These are phyloP conservation scores for Lachancea dasiensis DNA, from an alignment of 805 yeast species.

Conservation along the genomic window DNA sequence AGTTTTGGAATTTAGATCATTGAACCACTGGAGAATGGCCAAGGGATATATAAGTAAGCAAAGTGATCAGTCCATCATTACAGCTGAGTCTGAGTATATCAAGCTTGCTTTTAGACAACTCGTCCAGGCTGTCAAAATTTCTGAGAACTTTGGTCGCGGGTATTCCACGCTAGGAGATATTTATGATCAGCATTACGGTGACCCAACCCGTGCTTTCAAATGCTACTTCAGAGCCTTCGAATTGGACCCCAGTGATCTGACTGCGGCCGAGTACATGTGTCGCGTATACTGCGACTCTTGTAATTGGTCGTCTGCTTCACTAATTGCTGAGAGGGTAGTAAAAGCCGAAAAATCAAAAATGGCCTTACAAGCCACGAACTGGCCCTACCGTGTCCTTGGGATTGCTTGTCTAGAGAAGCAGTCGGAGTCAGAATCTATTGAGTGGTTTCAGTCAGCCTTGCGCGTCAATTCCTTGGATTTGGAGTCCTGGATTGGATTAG, in stretches of 20 bases:
- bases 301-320: conserved; percentile 84
- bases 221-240: conserved; percentile 90
- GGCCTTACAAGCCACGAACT: conserved; percentile 43
- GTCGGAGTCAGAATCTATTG: conserved; percentile 73
- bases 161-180: conserved; percentile 75
- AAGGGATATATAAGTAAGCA: conserved; percentile 44
- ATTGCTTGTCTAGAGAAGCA: conserved; percentile 65
- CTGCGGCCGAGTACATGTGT: conserved; percentile 69
- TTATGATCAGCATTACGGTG: conserved; percentile 55
- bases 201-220: conserved; percentile 65
- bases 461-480: conserved; percentile 60
- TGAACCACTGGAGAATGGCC: conserved; percentile 68
- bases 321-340: conserved; percentile 60
- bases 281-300: conserved; percentile 55
- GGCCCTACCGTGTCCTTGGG: conserved; percentile 92
- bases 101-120: conserved; percentile 52
- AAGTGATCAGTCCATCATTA: conserved; percentile 18
- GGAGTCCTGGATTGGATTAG: conserved; percentile 91
- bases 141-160: conserved; percentile 66
- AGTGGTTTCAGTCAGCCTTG: conserved; percentile 81
- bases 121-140: conserved; percentile 55
- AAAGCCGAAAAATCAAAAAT: conserved; percentile 56
- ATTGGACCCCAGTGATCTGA: conserved; percentile 66
- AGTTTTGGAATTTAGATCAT: conserved; percentile 52
- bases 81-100: conserved; percentile 24